These are phyloP conservation scores for Mycena capillaripes DNA, from an alignment of 768 basidiomycete genomes.

Conservation along the genomic window DNA sequence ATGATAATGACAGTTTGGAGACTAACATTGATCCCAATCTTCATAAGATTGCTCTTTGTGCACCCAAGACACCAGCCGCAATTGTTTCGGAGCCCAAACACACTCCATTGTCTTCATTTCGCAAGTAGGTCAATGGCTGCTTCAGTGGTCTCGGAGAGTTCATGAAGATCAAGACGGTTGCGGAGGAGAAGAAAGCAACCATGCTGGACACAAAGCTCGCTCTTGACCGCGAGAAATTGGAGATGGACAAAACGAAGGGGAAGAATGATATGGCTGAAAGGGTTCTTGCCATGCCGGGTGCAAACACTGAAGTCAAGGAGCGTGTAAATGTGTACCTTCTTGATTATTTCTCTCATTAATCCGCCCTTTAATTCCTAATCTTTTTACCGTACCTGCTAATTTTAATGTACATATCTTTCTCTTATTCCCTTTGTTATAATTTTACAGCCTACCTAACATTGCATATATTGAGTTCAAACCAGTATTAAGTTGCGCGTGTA, in stretches of 20 bases:
- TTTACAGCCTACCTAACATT: too few relatives aligned
- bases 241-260: constrained; percentile 6
- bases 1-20: not conserved
- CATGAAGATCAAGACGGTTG: constrained; percentile 3
- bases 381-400: not conserved
- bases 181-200: constrained; percentile 7
- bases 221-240: not conserved
- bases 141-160: constrained; percentile 3
- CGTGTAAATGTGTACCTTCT: not conserved
- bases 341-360: not conserved
- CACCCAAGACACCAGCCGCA: not conserved
- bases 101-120: not conserved
- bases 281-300: not conserved
- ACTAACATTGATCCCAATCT: not conserved
- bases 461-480: too few relatives aligned
- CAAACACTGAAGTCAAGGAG: not conserved
- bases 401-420: too few relatives aligned
- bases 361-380: not conserved
- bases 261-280: constrained; percentile 12
- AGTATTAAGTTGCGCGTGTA: too few relatives aligned
- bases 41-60: not conserved
- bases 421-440: too few relatives aligned
- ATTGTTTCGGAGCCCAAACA: constrained; percentile 8
- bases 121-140: not conserved
- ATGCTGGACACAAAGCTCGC: not conserved